Conservation (phyloP, 192 early-diverging fungal genomes). For the Coemansia sp. region DNA sequence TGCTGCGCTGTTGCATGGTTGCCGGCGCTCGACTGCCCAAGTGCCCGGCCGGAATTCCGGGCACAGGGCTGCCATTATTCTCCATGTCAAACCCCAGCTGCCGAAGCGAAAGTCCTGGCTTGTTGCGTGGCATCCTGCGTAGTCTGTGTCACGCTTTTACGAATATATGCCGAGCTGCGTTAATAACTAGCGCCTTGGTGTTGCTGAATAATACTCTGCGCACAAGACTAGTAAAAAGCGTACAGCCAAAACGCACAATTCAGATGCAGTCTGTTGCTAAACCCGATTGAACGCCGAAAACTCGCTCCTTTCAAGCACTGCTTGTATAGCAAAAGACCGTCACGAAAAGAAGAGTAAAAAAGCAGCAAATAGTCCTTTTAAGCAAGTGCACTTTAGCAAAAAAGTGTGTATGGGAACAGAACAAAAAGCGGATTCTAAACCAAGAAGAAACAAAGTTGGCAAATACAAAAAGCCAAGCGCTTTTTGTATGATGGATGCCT, state of each 20-base stretch:
- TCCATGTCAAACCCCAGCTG: slow-evolving; percentile 35
- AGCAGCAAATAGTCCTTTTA: too few species aligned
- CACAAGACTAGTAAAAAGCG: too few species aligned
- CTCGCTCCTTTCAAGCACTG: too few species aligned
- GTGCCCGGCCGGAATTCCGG: not conserved
- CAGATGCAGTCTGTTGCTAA: too few species aligned
- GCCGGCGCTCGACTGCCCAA: not conserved
- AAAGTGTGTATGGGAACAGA: not conserved
- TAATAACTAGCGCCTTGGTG: not conserved
- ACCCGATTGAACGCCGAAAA: too few species aligned
- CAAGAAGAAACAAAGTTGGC: not conserved
- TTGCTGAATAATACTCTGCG: too few species aligned
- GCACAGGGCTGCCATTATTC: slow-evolving; percentile 11
- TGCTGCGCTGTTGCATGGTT: not conserved
- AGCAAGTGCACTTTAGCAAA: not conserved
- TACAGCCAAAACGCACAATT: too few species aligned
- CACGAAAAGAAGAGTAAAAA: too few species aligned
- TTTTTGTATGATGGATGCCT: too few species aligned
- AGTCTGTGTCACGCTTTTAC: not conserved
- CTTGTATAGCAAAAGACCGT: too few species aligned
- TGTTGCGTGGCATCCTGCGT: slow-evolving; percentile 36
- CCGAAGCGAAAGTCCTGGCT: slow-evolving; percentile 44
- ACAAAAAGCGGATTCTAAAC: not conserved
- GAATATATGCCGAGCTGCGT: slow-evolving; percentile 7
- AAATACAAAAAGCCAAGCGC: not conserved